A percentile compares a stretch with the other conserved stretches of the same genome.
These are phyloP conservation scores for Penicillium crystallinum DNA, from an alignment of 495 filamentous ascomycete genomes.

Conservation along the genomic window DNA sequence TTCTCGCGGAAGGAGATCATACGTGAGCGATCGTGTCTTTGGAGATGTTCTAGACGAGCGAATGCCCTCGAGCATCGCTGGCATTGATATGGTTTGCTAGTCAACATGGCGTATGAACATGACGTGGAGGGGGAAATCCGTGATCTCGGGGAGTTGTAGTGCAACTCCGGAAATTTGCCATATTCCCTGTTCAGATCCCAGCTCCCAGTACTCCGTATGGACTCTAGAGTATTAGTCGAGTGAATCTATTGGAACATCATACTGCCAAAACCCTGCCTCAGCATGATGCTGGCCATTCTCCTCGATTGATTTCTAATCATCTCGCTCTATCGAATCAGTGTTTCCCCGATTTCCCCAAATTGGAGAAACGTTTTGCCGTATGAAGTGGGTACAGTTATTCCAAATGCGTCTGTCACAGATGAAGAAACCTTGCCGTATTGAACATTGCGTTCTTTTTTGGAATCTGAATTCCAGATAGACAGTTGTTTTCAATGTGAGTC, in stretches of 20 bases:
- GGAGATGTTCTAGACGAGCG: conserved; percentile 40
- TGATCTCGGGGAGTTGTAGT: background rate
- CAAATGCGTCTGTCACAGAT: background rate
- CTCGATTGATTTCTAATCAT: background rate
- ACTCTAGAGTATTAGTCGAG: no score
- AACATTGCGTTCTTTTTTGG: no score
- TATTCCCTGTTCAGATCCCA: background rate
- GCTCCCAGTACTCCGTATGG: no score
- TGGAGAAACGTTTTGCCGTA: background rate
- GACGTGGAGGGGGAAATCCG: background rate
- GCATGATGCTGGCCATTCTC: background rate
- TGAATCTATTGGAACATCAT: background rate
- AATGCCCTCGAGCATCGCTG: conserved; percentile 34
- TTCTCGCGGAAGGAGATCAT: conserved; percentile 5
- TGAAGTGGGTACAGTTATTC: background rate
- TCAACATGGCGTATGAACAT: conserved; percentile 9
- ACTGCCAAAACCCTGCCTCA: background rate
- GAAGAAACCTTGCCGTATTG: no score
- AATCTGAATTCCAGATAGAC: no score
- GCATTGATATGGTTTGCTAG: conserved; percentile 32
- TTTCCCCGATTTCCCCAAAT: background rate
- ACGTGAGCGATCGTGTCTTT: conserved; percentile 44
- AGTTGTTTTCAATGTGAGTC: no score
- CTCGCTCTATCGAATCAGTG: background rate
- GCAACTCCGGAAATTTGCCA: background rate